These are phyloP conservation scores for Aspergillus leporis DNA, from an alignment of 495 filamentous ascomycete genomes.

Conservation along the genomic window DNA sequence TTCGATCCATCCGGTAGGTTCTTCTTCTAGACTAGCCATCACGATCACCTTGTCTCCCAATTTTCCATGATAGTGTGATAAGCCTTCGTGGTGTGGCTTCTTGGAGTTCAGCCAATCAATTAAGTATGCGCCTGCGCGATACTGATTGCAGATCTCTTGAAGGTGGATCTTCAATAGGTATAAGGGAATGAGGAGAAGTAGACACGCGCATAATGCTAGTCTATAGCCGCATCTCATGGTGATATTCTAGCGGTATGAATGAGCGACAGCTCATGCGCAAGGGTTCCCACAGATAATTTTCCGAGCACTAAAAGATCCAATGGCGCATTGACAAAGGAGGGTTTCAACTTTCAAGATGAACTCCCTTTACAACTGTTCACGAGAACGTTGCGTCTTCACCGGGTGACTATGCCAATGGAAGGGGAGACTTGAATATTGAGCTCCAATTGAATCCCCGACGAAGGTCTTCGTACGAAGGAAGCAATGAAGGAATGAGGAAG, in stretches of 20 bases:
- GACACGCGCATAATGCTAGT: conserved; percentile 31
- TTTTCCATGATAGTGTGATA: conserved; percentile 10
- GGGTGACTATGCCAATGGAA: background rate
- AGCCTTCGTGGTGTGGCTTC: conserved; percentile 9
- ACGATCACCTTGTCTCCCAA: conserved; percentile 53
- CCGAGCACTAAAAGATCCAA: background rate
- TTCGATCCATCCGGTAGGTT: conserved; percentile 62
- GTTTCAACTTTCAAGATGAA: background rate
- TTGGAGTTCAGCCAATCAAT: conserved; percentile 33
- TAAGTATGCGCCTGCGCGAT: conserved; percentile 46
- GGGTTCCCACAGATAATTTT: background rate
- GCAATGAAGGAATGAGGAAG: background rate
- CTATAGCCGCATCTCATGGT: conserved; percentile 44
- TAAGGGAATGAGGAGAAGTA: conserved; percentile 35
- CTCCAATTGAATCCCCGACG: background rate
- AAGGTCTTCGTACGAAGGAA: background rate
- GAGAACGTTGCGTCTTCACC: background rate
- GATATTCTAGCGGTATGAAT: conserved; percentile 5
- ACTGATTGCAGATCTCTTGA: conserved; percentile 44
- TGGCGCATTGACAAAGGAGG: background rate
- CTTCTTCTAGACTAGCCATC: conserved; percentile 56
- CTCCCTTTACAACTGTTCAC: background rate
- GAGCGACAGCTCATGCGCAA: background rate
- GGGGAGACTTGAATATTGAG: background rate
- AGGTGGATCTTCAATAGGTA: conserved; percentile 40